A percentile compares a stretch with the other conserved stretches of the same genome.
Evolutionary conservation across 495 filamentous ascomycete genomes (phyloP).

Genomic region (Echria macrotheca): DNA sequence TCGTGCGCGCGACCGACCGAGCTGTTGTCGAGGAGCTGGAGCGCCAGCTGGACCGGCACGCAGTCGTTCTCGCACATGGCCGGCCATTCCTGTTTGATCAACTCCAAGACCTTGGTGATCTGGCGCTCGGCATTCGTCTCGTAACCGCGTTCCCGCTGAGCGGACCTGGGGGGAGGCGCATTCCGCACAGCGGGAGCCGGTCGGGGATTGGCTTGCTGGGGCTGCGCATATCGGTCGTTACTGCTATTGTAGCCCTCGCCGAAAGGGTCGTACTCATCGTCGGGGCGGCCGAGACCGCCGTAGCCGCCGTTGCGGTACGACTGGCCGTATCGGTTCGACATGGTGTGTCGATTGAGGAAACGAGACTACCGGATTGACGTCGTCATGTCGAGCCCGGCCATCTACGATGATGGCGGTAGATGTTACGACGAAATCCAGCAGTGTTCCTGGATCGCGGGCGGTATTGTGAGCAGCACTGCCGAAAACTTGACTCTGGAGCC

Average conservation of each 20-base stretch:
- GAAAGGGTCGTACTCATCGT: conserved; percentile 43
- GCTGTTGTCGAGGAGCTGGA: conserved; percentile 89
- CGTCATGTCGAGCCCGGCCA: conserved; percentile 3
- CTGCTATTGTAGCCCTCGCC: conserved; percentile 40
- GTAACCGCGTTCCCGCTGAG: conserved; percentile 24
- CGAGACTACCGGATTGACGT: conserved; percentile 20
- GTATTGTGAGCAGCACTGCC: no score
- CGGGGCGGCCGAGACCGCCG: conserved; percentile 22
- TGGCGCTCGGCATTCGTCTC: conserved; percentile 43
- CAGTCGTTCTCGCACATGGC: conserved; percentile 84
- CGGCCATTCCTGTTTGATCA: conserved; percentile 84
- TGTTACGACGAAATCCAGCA: no score
- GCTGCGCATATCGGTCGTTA: conserved; percentile 33
- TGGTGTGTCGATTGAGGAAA: conserved; percentile 16
- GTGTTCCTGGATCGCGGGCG: no score
- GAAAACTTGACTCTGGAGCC: no score
- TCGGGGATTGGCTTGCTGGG: conserved; percentile 26
- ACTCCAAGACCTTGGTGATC: conserved; percentile 44
- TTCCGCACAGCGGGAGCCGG: conserved; percentile 18
- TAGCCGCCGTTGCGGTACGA: conserved; percentile 37
- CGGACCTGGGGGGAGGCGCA: conserved; percentile 25
- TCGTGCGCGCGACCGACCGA: conserved; percentile 86
- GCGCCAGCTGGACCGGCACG: conserved; percentile 84
- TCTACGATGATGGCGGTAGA: no score
- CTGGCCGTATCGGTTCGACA: conserved; percentile 40